Conservation (phyloP, 2,329 filamentous ascomycete species). For the Zymoseptoria crescenta region DNA sequence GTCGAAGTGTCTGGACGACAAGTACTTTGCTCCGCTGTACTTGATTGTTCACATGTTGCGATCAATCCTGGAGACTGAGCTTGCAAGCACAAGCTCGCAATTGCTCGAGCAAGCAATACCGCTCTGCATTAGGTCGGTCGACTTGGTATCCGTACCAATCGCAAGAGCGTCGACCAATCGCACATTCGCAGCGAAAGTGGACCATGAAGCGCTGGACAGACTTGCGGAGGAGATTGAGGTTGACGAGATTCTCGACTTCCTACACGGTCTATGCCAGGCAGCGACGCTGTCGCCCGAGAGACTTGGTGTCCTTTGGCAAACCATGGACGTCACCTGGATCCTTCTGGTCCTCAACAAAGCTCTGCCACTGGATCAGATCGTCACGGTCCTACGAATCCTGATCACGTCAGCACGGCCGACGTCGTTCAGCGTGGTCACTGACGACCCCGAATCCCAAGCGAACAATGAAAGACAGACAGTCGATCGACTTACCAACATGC, state of each 20-base stretch:
- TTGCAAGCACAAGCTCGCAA: conserved; percentile 50
- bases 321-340: conserved; percentile 58
- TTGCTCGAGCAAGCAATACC: conserved; percentile 51
- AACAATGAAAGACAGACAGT: conserved; percentile 43
- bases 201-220: conserved; percentile 30
- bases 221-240: conserved; percentile 56
- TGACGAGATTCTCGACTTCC: conserved; percentile 54
- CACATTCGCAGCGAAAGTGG: conserved; percentile 16
- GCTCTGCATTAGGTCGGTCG: conserved; percentile 38
- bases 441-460: conserved; percentile 35
- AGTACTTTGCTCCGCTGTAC: conserved; percentile 55
- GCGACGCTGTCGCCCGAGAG: conserved; percentile 42
- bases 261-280: conserved; percentile 52
- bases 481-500: conserved; percentile 54
- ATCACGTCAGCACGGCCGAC: conserved; percentile 55
- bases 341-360: conserved; percentile 60
- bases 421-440: conserved; percentile 59
- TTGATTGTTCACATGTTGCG: conserved; percentile 58
- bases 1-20: conserved; percentile 58
- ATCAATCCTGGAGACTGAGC: conserved; percentile 57
- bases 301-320: conserved; percentile 55
- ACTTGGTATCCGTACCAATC: conserved; percentile 48
- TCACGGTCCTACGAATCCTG: conserved; percentile 57
- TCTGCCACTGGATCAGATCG: conserved; percentile 56
- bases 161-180: conserved; percentile 31